phyloP scores from a whole-genome alignment of 495 filamentous ascomycete genomes.

The Daldinia loculata region DNA sequence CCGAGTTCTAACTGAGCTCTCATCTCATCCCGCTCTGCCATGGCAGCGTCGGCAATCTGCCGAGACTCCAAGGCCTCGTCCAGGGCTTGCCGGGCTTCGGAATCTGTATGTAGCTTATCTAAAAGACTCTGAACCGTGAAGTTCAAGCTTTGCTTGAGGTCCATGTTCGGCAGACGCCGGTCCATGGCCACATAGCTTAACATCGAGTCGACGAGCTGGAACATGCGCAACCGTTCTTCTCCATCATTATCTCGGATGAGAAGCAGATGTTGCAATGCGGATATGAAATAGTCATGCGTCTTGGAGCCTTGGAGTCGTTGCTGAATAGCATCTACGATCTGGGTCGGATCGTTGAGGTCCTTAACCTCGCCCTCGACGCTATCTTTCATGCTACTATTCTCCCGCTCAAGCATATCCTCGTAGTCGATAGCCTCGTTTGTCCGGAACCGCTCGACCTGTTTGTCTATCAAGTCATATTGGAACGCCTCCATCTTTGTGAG shows the following conservation, averaged over 20 bases:
- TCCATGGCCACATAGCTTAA: slow-evolving; percentile 99
- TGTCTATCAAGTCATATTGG: slow-evolving; percentile 98
- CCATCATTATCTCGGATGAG: slow-evolving; percentile 92
- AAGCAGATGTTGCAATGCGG: slow-evolving; percentile 92
- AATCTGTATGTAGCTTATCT: slow-evolving; percentile 95
- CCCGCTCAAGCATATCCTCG: slow-evolving; percentile 92
- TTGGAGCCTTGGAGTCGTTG: slow-evolving; percentile 82
- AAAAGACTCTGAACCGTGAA: slow-evolving; percentile 96
- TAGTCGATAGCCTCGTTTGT: slow-evolving; percentile 97
- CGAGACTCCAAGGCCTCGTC: slow-evolving; percentile 90
- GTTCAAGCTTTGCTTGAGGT: slow-evolving; percentile 94
- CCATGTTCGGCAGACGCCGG: slow-evolving; percentile 91
- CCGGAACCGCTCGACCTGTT: slow-evolving; percentile 93
- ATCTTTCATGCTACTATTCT: slow-evolving; percentile 89
- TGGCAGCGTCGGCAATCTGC: slow-evolving; percentile 91
- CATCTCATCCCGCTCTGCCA: slow-evolving; percentile 97
- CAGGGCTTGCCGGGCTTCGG: slow-evolving; percentile 86
- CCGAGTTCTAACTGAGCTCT: slow-evolving; percentile 89
- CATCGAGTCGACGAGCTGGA: slow-evolving; percentile 97
- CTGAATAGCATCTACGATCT: slow-evolving; percentile 94
- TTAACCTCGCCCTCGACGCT: slow-evolving; percentile 89
- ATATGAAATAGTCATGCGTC: slow-evolving; percentile 94
- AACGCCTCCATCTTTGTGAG: slow-evolving; percentile 97
- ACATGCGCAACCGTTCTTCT: slow-evolving; percentile 94
- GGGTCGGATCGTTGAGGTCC: slow-evolving; percentile 90